Base-by-base conservation (phyloP, 1,284 basidiomycete species). In the Phenoliferia sp. region DNA sequence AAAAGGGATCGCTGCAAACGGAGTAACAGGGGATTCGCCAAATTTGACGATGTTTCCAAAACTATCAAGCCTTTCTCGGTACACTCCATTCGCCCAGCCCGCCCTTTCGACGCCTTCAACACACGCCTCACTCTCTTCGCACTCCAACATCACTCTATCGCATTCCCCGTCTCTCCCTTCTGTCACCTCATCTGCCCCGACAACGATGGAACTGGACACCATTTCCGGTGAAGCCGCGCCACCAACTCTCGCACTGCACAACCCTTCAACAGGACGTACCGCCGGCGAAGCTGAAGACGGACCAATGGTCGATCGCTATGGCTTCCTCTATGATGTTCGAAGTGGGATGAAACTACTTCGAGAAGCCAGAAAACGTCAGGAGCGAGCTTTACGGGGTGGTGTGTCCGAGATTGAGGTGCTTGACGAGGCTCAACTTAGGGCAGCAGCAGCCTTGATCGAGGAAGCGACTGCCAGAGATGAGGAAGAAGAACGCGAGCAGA, bases 281-380 rank as follows among this genome's bases (percentile, higher is more conserved):
- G 61, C 50, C 48, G 48, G 7, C 48, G 17, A 52, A 6, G 48
- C 83, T 65, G 83, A 80, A 55, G 85, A 86, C 52, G 84, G 87
- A 57, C 86, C 87, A 2, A 81, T 96, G 72, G 93, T 94, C 6
- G 95, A 97, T 76, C 87, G 92, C 12, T 98, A 92, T 77, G 95
- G 95, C 0, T 98, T 98, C 81, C 89, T 96, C 76, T 96, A 94
- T 73, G 90, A 92, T 74, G 85, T 92, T 16, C 86, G 87, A 31
- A 83, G 85, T 71, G 91, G 94, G 74, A 83, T 90, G n/a, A 81
- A 91, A 22, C 80, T 94, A 28, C 83, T 94, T 34, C 78, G 88
- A 10, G 84, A 89, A 57, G 66, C 66, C n/a, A 54, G 73, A 32
- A 36, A 56, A 88, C 89, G 39, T 82, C 84, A 79, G 88, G 89